Base-by-base conservation (phyloP, 1,284 basidiomycete species). In the Wolfiporia cocos region DNA sequence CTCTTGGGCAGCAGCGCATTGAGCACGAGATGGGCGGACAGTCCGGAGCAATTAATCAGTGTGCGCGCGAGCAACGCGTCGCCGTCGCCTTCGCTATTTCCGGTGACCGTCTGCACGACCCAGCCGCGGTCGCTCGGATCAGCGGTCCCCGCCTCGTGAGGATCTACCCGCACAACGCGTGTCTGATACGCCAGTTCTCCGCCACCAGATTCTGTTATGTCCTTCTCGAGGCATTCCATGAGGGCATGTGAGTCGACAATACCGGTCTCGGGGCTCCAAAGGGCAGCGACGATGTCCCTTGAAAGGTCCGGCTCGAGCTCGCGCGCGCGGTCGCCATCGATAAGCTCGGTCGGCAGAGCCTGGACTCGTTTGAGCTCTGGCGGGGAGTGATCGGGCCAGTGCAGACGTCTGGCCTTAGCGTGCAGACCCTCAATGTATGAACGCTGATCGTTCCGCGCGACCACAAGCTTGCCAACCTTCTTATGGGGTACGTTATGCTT, bases 221-320 rank as follows among this genome's bases (percentile, higher is more conserved):
- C 89, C 50, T 72, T 74, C 58, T 91, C 89, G 28, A 97, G 68
- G 47, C 76, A 83, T 51, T 81, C 73, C 77, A 93, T 89, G 36
- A 89, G 66, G 4, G 79, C 64, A 66, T 95, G 92, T 0, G 88
- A 89, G 61, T 94, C 88, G 2, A 99, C 66, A 48, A 99, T 96
- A 1, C 95, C 95, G 0, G 95, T 97, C 52, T 86, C 78, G 3
- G 89, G 84, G 45, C 85, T 91, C 65, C 84, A 81, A 17, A 99
- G 63, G 0, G 92, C 92, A 11, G 73, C 76, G 0, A 70, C 68
- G 41, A 97, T 87, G 33, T 80, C 69, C 2, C 62, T 55, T 0
- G 86, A 85, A 1, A 99, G 68, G 52, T 89, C 77, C 0, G 94
- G 93, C 61, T 97, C 95, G 47, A 93, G 62, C 37, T 76, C 69